A percentile compares a stretch with the other conserved stretches of the same genome.
These are phyloP conservation scores for Naegleria gruberi DNA, from an alignment of 208 protist genomes.

Conservation along the genomic window DNA sequence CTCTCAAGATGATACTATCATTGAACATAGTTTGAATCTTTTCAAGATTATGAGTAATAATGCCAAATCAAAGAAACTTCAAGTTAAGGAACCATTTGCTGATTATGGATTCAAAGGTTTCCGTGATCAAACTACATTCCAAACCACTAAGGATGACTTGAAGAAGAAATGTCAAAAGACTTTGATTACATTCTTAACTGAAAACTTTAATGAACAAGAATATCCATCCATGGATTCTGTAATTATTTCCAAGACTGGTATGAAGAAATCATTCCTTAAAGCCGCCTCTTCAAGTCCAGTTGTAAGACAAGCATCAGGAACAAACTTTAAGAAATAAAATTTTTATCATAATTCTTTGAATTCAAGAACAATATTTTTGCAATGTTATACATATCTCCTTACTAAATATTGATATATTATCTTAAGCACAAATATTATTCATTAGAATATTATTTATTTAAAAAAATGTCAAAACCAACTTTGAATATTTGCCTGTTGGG, in stretches of 20 bases:
- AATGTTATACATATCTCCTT: too few relatives aligned
- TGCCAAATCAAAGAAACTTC: neutral
- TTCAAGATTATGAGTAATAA: slow-evolving; percentile 17
- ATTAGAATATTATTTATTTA: too few relatives aligned
- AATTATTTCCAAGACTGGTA: neutral
- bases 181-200: neutral
- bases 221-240: neutral
- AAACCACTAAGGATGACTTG: neutral
- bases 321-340: neutral
- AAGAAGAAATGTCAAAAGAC: neutral
- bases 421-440: too few relatives aligned
- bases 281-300: neutral
- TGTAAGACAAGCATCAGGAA: neutral
- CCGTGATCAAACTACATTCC: neutral
- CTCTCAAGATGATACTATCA: neutral
- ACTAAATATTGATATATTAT: too few relatives aligned
- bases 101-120: slow-evolving; percentile 8
- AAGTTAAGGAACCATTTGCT: neutral
- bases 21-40: neutral
- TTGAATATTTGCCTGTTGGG: too few relatives aligned
- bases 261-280: neutral
- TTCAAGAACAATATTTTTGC: too few relatives aligned
- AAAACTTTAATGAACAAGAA: neutral
- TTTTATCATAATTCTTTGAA: too few relatives aligned
- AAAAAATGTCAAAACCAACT: too few relatives aligned